A percentile compares a stretch with the other conserved stretches of the same genome.
These are phyloP conservation scores for Trichaptum fuscoviolaceum DNA, from an alignment of 768 basidiomycete genomes.

Conservation along the genomic window DNA sequence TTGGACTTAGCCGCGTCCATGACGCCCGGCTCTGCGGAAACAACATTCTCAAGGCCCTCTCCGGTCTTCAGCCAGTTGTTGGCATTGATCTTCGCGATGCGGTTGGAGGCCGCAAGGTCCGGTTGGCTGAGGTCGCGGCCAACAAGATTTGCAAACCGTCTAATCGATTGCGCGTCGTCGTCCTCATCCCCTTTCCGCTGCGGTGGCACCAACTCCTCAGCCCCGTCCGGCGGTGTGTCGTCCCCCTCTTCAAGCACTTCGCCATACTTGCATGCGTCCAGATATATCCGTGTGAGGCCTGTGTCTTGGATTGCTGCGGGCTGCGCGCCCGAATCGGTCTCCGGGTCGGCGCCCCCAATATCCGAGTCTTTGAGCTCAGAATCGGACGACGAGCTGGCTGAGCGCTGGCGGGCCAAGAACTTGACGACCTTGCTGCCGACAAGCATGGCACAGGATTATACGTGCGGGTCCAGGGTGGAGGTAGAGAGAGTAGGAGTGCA, in stretches of 20 bases:
- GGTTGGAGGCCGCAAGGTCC: constrained; percentile 30
- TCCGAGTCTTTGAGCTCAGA: constrained; percentile 1
- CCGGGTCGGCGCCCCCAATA: not conserved
- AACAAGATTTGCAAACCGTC: constrained; percentile 38
- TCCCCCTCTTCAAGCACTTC: constrained; percentile 9
- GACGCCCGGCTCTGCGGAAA: constrained; percentile 22
- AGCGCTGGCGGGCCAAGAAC: not conserved
- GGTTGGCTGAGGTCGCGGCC: constrained; percentile 32
- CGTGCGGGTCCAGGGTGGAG: constrained; percentile 1
- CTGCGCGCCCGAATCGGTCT: constrained; percentile 11
- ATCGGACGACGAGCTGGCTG: not conserved
- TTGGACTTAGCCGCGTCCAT: constrained; percentile 14
- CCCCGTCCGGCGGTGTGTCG: not conserved
- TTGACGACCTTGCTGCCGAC: not conserved
- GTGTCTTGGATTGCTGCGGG: constrained; percentile 6
- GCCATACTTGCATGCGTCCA: not conserved
- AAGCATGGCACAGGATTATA: not conserved
- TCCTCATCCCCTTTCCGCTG: not conserved
- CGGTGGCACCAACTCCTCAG: constrained; percentile 5
- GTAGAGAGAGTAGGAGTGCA: not conserved
- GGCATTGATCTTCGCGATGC: constrained; percentile 35
- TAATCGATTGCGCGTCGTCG: constrained; percentile 19
- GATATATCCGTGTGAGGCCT: constrained; percentile 1
- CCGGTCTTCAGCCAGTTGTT: constrained; percentile 26
- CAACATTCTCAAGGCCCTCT: constrained; percentile 11